Percentiles rank a stretch among this genome's conserved stretches.
These are phyloP conservation scores for Ophiosphaerella narmari DNA, from an alignment of 2,329 filamentous ascomycete species.

Conservation along the genomic window DNA sequence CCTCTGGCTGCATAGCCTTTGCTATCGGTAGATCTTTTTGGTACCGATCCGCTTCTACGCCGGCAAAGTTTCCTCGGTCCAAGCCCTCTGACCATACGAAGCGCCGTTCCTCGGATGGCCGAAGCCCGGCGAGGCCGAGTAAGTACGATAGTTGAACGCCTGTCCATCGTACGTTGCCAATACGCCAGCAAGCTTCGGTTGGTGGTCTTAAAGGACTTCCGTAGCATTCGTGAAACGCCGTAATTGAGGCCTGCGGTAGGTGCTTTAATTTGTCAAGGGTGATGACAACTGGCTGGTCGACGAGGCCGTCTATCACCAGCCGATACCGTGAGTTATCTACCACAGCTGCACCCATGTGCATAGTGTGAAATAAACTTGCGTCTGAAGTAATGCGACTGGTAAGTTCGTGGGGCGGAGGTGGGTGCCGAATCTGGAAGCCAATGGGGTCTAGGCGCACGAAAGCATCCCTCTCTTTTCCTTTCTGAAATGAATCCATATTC, in stretches of 20 bases:
- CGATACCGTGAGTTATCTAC: conserved; percentile 33
- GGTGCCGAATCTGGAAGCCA: conserved; percentile 25
- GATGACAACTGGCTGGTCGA: conserved; percentile 32
- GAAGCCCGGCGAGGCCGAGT: conserved; percentile 21
- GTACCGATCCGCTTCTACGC: conserved; percentile 31
- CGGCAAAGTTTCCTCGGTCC: conserved; percentile 31
- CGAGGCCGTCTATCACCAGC: conserved; percentile 39
- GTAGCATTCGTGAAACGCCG: conserved; percentile 45
- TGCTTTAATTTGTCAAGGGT: conserved; percentile 28
- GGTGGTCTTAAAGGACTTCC: conserved; percentile 41
- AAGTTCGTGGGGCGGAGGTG: conserved; percentile 35
- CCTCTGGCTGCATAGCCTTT: conserved; percentile 29
- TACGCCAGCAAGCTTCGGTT: conserved; percentile 31
- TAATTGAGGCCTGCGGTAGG: conserved; percentile 30
- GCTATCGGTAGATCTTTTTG: conserved; percentile 38
- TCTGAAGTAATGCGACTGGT: conserved; percentile 29
- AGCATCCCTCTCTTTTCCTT: conserved; percentile 3
- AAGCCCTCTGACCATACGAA: conserved; percentile 40
- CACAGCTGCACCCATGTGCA: conserved; percentile 42
- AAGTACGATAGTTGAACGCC: conserved; percentile 34
- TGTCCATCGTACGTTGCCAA: conserved; percentile 45
- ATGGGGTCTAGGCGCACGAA: conserved; percentile 7
- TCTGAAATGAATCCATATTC: no score
- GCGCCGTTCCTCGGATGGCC: conserved; percentile 1
- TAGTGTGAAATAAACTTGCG: conserved; percentile 41